Evolutionary conservation across 2,329 filamentous ascomycete species (phyloP), one percentile per base, ranked within the genome.

Genomic region (Diatrype stigma): DNA sequence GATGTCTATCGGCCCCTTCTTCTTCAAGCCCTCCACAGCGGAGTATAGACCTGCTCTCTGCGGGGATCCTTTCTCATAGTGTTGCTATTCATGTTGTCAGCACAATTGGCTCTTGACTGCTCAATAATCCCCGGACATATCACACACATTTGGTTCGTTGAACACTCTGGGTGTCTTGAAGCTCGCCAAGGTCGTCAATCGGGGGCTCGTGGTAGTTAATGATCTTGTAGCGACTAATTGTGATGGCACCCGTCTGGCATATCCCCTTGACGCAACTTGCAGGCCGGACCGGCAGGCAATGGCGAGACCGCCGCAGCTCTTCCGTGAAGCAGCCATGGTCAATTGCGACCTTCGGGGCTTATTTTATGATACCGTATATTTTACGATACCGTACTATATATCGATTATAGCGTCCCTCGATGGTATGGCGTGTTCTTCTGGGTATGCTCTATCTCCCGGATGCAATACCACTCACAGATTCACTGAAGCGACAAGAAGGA

Each of bases 91-190:
- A 46, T 50, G 51, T 7, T 35, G 48, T 53, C 38, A 52, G 46
- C 21, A 28, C 37, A 32, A 30, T 22, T 5, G 17, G 16, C 8
- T 19, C 16, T 53, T 19, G n/a, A 42, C 19, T n/a, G 32, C 5
- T 16, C 19, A 42, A 3, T 30, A 23, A 21, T 21, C 45, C 38
- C 14, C 30, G 38, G 30, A 22, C 23, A 49, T 48, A 47, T 42
- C 32, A 78, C 89, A 70, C 72, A 96, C 92, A 69, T 96, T 99
- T n/a, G 90, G 90, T 75, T 99, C 94, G 68, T 99, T 99, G 67
- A 82, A 77, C 62, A 96, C 83, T 56, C 85, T 85, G 46, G 94
- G 94, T 47, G 92, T 82, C 76, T 90, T 93, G 81, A 96, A 97
- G 54, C 84, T 80, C 46, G 91, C 92, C 57, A 96, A 77, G 7